Evolutionary conservation across 1,284 basidiomycete genomes (phyloP).

Genomic region (Mycena sp.): DNA sequence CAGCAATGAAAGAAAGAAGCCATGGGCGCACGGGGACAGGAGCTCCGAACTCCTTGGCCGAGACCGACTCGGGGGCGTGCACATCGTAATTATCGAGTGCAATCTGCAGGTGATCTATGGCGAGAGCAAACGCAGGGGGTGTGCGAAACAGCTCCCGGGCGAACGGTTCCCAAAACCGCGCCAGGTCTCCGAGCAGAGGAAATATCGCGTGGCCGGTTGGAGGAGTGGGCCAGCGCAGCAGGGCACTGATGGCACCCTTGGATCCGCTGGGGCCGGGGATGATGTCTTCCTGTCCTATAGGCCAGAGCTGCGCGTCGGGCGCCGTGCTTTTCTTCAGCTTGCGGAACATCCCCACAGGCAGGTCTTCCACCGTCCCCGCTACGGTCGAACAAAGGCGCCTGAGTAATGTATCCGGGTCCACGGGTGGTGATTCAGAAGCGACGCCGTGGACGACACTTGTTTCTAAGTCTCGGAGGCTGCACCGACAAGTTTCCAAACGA

Average conservation of each 20-base stretch:
- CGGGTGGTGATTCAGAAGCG: neutral
- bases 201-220: neutral
- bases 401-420: neutral
- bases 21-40: neutral
- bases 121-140: neutral
- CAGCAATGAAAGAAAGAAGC: neutral
- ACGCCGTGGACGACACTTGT: neutral
- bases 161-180: conserved; percentile 2
- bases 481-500: neutral
- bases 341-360: neutral
- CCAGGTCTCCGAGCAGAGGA: neutral
- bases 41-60: neutral
- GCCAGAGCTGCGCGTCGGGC: neutral
- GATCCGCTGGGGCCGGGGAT: neutral
- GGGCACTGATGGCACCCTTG: neutral
- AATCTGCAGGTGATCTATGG: neutral
- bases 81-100: neutral
- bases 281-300: neutral
- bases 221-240: neutral
- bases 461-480: neutral
- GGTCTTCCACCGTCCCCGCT: neutral
- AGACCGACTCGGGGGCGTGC: too few species aligned
- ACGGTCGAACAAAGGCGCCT: neutral
- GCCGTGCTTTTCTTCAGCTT: neutral
- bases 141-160: neutral